These are phyloP conservation scores for Setaria viridis DNA, from an alignment of 202 grass and related monocot species.

Conservation along the genomic window DNA sequence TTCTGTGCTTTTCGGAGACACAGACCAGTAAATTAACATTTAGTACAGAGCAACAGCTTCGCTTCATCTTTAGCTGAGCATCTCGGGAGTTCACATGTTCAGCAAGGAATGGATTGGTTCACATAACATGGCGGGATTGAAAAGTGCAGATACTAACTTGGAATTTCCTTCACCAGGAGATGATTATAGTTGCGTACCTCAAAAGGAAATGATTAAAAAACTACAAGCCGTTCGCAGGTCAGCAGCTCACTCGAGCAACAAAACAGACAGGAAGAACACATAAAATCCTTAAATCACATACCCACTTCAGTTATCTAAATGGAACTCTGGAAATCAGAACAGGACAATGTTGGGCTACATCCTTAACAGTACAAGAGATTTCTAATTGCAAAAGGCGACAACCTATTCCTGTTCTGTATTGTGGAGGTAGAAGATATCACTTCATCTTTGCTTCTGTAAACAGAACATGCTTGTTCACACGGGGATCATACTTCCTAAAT, in stretches of 20 bases:
- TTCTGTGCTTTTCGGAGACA: neutral
- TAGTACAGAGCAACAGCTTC: neutral
- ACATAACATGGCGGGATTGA: neutral
- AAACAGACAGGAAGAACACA: neutral
- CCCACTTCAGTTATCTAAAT: neutral
- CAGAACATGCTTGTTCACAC: slow-evolving; percentile 59
- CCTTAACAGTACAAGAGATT: neutral
- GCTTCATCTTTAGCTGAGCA: neutral
- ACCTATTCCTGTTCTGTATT: neutral
- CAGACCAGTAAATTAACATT: neutral
- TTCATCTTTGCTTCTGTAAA: slow-evolving; percentile 65
- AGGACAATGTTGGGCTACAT: neutral
- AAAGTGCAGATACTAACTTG: neutral
- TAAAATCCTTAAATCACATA: neutral
- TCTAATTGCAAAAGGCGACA: neutral
- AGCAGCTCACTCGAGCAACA: slow-evolving; percentile 20
- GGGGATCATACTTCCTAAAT: slow-evolving; percentile 59
- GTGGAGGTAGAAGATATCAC: slow-evolving; percentile 22
- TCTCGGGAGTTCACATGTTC: neutral
- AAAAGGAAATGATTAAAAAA: neutral
- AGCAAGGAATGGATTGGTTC: neutral
- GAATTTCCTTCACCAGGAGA: neutral
- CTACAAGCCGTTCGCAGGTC: neutral
- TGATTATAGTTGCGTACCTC: neutral
- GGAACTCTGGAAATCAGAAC: neutral